Conservation (phyloP, 148 eudicot species). For the Dianthus caryophyllus region DNA sequence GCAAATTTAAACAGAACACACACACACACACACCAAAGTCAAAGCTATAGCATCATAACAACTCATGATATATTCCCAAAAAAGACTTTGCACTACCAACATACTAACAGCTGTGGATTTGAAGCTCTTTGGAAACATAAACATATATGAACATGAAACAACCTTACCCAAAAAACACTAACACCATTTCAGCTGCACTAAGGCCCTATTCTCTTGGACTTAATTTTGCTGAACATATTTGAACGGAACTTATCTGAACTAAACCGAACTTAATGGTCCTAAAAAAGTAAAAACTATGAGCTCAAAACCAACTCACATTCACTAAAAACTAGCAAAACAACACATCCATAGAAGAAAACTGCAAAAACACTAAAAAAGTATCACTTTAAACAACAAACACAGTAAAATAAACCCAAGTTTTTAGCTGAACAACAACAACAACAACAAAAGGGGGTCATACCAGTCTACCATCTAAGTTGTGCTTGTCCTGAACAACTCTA, state of each 20-base stretch:
- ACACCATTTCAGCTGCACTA: too few relatives aligned
- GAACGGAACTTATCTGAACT: too few relatives aligned
- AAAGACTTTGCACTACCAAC: background rate
- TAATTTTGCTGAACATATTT: background rate
- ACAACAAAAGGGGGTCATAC: slow-evolving; percentile 25
- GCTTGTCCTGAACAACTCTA: slow-evolving; percentile 69
- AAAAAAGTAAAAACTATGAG: too few relatives aligned
- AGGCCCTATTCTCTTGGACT: too few relatives aligned
- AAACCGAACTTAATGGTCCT: too few relatives aligned
- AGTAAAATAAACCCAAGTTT: too few relatives aligned
- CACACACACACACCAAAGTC: background rate
- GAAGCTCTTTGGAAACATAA: background rate
- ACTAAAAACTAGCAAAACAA: background rate
- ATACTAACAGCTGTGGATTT: background rate
- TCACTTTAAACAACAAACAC: background rate
- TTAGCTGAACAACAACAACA: background rate
- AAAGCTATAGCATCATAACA: background rate
- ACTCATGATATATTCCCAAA: too few relatives aligned
- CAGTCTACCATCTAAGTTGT: slow-evolving; percentile 75
- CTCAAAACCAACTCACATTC: background rate
- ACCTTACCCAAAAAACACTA: background rate
- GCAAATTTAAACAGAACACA: slow-evolving; percentile 7
- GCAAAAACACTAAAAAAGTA: background rate
- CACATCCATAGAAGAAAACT: background rate
- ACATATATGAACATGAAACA: background rate